These are phyloP conservation scores for Hirsutella minnesotensis DNA, from an alignment of 2,329 filamentous ascomycete species.

Conservation along the genomic window DNA sequence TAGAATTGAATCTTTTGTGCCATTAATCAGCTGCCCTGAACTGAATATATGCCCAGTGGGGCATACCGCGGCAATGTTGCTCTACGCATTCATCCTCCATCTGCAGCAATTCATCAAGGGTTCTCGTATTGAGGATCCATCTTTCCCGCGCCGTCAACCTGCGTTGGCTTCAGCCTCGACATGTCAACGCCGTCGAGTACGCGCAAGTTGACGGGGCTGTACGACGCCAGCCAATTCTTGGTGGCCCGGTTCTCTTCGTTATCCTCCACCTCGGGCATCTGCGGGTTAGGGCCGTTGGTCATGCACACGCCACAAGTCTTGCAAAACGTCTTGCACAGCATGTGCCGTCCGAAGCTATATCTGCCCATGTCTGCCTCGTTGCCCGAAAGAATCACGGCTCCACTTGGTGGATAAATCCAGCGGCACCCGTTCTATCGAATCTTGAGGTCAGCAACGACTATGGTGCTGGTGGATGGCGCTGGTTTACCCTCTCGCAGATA, in stretches of 20 bases:
- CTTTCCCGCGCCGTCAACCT: constrained; percentile 15
- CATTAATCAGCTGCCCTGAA: no score
- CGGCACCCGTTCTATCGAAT: constrained; percentile 24
- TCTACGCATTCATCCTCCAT: no score
- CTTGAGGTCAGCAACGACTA: constrained; percentile 4
- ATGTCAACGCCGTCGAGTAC: constrained; percentile 26
- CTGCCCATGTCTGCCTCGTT: constrained; percentile 22
- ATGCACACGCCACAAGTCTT: constrained; percentile 34
- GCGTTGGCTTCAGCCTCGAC: constrained; percentile 8
- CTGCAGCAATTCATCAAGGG: not conserved
- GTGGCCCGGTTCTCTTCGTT: constrained; percentile 5
- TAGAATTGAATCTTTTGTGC: no score
- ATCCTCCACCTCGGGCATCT: not conserved
- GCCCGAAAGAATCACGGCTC: constrained; percentile 28
- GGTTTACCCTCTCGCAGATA: constrained; percentile 31
- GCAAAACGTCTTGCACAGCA: constrained; percentile 33
- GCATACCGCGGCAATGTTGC: no score
- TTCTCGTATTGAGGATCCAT: constrained; percentile 10
- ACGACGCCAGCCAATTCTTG: constrained; percentile 5
- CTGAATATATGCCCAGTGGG: no score
- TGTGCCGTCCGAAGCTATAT: constrained; percentile 22
- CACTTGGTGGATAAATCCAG: constrained; percentile 30
- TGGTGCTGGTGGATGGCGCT: no score
- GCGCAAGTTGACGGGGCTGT: constrained; percentile 25
- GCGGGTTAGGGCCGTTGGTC: constrained; percentile 15